Evolutionary conservation across 2,329 filamentous ascomycete species (phyloP).

Genomic region (Sordariomycetes sp.): DNA sequence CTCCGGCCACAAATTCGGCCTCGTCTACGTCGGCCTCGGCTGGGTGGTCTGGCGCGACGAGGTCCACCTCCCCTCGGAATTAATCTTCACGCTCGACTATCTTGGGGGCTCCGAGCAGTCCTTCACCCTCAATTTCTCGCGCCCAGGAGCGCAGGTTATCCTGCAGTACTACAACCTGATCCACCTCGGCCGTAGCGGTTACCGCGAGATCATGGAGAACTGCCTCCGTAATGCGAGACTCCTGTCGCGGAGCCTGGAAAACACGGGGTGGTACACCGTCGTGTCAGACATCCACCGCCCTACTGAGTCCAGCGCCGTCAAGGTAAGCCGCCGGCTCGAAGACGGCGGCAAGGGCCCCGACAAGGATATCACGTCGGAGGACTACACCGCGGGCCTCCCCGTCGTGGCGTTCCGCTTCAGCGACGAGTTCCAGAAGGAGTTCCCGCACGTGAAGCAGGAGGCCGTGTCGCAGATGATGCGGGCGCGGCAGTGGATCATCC

Average conservation of each 20-base stretch:
- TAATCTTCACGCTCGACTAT: conserved; percentile 59
- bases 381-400: conserved; percentile 51
- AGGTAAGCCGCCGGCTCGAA: conserved; percentile 6
- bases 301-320: conserved; percentile 20
- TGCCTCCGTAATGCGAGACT: conserved; percentile 50
- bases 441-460: conserved; percentile 51
- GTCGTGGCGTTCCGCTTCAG: conserved; percentile 55
- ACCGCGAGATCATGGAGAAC: conserved; percentile 52
- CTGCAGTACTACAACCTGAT: conserved; percentile 64
- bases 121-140: conserved; percentile 61
- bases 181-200: conserved; percentile 54
- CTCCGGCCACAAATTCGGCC: conserved; percentile 46
- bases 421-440: conserved; percentile 46
- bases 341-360: conserved; percentile 11
- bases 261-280: conserved; percentile 52
- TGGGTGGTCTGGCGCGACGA: conserved; percentile 61
- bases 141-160: conserved; percentile 56
- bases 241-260: conserved; percentile 48
- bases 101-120: conserved; percentile 59
- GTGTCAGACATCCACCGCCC: conserved; percentile 52
- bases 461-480: conserved; percentile 48
- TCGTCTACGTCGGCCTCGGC: conserved; percentile 55
- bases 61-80: conserved; percentile 48
- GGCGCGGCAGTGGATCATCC: conserved; percentile 58
- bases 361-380: conserved; percentile 35